Evolutionary conservation across 768 basidiomycete species (phyloP).

Genomic region (Pleurotus cornucopiae): DNA sequence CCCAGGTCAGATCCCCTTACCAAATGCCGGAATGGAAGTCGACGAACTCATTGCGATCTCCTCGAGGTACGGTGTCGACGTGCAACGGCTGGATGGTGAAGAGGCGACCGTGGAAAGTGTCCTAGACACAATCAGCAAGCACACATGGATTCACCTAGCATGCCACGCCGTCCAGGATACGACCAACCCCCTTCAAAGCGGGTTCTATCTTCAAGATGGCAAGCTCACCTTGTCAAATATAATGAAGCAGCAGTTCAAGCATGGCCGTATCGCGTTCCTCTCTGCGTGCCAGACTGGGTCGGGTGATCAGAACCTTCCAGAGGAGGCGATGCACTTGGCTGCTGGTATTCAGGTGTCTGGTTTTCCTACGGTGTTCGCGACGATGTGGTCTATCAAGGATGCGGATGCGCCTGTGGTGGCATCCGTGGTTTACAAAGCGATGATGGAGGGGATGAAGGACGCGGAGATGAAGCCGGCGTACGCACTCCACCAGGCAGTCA

Average conservation of each 20-base stretch:
- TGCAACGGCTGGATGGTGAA: constrained; percentile 6
- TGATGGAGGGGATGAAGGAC: constrained; percentile 11
- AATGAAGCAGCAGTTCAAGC: constrained; percentile 17
- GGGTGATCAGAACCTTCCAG: constrained; percentile 21
- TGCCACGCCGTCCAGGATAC: constrained; percentile 32
- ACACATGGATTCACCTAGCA: constrained; percentile 31
- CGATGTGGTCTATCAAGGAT: constrained; percentile 41
- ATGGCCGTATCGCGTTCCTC: constrained; percentile 34
- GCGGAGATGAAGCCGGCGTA: constrained; percentile 16
- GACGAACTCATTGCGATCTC: constrained; percentile 6
- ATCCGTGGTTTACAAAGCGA: constrained; percentile 24
- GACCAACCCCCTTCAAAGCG: constrained; percentile 19
- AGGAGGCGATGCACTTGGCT: constrained; percentile 33
- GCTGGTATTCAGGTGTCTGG: constrained; percentile 34
- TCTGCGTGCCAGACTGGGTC: constrained; percentile 43
- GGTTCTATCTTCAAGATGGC: constrained; percentile 17
- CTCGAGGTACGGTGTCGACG: not conserved
- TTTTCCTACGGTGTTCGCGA: constrained; percentile 30
- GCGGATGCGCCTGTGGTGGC: constrained; percentile 28
- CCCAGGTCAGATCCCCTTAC: constrained; percentile 11
- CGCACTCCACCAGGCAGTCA: constrained; percentile 20
- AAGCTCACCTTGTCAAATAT: constrained; percentile 19
- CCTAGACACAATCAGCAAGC: constrained; percentile 9
- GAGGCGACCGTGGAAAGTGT: constrained; percentile 13
- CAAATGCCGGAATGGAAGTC: constrained; percentile 12